These are phyloP conservation scores for Kwoniella europaea DNA, from an alignment of 768 basidiomycete genomes.

Conservation along the genomic window DNA sequence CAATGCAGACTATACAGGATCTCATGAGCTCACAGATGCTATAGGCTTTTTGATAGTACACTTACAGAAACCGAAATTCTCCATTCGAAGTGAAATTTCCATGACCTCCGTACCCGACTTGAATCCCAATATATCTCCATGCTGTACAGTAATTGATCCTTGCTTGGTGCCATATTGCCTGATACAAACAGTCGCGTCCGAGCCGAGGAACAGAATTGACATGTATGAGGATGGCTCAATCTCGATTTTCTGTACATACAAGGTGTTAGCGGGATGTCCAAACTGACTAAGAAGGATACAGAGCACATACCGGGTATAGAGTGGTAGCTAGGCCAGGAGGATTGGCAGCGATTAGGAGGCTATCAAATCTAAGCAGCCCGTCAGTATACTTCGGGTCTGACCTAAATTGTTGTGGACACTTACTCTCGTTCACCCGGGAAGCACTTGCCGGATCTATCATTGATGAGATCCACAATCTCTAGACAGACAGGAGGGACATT, in stretches of 20 bases:
- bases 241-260: conserved; percentile 3
- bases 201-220: conserved; percentile 48
- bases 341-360: conserved; percentile 35
- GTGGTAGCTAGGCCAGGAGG: conserved; percentile 37
- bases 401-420: conserved; percentile 11
- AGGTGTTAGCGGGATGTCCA: not conserved
- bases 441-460: conserved; percentile 45
- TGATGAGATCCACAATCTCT: conserved; percentile 42
- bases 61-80: conserved; percentile 54
- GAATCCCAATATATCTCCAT: conserved; percentile 51
- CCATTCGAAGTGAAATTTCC: conserved; percentile 35
- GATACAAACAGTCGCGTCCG: conserved; percentile 35
- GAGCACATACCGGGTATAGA: conserved; percentile 33
- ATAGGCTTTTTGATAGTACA: not conserved
- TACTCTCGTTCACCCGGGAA: conserved; percentile 48
- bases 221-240: conserved; percentile 20
- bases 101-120: conserved; percentile 33
- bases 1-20: conserved; percentile 43
- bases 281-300: not conserved
- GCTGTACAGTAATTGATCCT: conserved; percentile 39
- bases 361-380: conserved; percentile 45
- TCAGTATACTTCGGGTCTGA: conserved; percentile 8
- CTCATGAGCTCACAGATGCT: conserved; percentile 28
- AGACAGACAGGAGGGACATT: conserved; percentile 32
- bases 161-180: conserved; percentile 10